phyloP scores from a whole-genome alignment of 2,329 filamentous ascomycete genomes.

The Coleophoma crateriformis region DNA sequence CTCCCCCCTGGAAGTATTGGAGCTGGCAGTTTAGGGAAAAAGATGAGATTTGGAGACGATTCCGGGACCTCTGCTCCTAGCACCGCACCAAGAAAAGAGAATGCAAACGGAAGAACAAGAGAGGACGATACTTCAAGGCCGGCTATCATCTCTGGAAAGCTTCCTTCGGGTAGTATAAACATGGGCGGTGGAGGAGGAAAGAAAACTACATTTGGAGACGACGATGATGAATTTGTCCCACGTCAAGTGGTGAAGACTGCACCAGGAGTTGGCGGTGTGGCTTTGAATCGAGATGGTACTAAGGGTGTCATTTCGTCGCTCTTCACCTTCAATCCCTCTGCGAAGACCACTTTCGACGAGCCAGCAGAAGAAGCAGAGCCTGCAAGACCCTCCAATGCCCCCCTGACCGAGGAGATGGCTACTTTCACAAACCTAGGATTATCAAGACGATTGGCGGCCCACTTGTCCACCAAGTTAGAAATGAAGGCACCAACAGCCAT shows the following conservation, averaged over 20 bases:
- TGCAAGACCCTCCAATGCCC: constrained; percentile 82
- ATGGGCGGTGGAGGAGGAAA: constrained; percentile 16
- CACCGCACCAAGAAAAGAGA: constrained; percentile 27
- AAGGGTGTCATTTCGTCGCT: constrained; percentile 73
- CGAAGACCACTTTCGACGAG: constrained; percentile 55
- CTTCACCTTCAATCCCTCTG: constrained; percentile 81
- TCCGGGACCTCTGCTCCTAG: constrained; percentile 11
- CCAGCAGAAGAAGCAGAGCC: constrained; percentile 43
- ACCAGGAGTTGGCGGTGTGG: constrained; percentile 22
- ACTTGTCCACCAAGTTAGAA: constrained; percentile 78
- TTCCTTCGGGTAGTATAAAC: constrained; percentile 29
- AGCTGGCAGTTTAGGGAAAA: constrained; percentile 7
- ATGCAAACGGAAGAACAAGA: constrained; percentile 12
- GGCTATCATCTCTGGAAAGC: constrained; percentile 25
- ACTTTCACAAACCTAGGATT: constrained; percentile 85
- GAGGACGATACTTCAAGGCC: constrained; percentile 10
- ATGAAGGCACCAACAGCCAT: constrained; percentile 92
- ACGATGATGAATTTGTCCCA: not conserved
- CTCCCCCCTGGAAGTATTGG: constrained; percentile 28
- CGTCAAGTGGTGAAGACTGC: not conserved
- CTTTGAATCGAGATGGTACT: constrained; percentile 24
- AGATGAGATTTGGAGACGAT: constrained; percentile 6
- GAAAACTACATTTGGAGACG: constrained; percentile 21
- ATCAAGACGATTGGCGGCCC: constrained; percentile 72
- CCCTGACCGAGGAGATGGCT: constrained; percentile 74